Base-by-base conservation (phyloP, 768 basidiomycete species). In the Cystobasidium tubakii region DNA sequence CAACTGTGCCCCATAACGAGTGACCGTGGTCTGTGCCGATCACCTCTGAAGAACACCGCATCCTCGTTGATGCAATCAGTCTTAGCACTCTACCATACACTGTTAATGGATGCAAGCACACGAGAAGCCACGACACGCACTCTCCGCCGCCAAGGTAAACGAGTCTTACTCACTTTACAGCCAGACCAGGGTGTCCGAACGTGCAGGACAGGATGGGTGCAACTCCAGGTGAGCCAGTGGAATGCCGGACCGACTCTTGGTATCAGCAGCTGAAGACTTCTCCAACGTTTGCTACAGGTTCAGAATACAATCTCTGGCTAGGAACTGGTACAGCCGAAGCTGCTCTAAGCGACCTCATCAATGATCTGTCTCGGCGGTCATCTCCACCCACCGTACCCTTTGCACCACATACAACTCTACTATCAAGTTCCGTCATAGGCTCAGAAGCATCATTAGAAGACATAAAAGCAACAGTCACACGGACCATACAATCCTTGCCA, bases 301-400 rank as follows among this genome's bases (percentile, higher is more conserved):
- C 69, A 21, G 34, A 71, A 53, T 71, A 71, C 27, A 55, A 53
- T 31, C 69, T 71, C n/a, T 71, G 69, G 69, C 55, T 71, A 33
- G 34, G 29, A 1, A 34, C 69, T 12, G 33, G 23, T 1, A 27
- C 9, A 15, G 34, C 33, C 27, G 55, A 71, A 23, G 34, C 69
- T 36, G 27, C 54, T 7, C 55, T 71, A 6, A 71, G 54, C 33
- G 55, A 60, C 42, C 53, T 71, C 54, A 67, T 71, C 53, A 10
- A 54, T 36, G 69, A 71, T 53, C 54, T 71, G 19, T 4, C 69
- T 1, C 10, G 36, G 17, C 55, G 55, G 6, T 27, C 23, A 25
- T 36, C 53, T 21, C 50, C 55, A 27, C 29, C 69, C 9, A 44
- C 54, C n/a, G 13, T 71, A 17, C 69, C 54, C 17, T 71, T 71